Conservation (phyloP, 2,329 filamentous ascomycete genomes). For the Lecanosticta acicola region DNA sequence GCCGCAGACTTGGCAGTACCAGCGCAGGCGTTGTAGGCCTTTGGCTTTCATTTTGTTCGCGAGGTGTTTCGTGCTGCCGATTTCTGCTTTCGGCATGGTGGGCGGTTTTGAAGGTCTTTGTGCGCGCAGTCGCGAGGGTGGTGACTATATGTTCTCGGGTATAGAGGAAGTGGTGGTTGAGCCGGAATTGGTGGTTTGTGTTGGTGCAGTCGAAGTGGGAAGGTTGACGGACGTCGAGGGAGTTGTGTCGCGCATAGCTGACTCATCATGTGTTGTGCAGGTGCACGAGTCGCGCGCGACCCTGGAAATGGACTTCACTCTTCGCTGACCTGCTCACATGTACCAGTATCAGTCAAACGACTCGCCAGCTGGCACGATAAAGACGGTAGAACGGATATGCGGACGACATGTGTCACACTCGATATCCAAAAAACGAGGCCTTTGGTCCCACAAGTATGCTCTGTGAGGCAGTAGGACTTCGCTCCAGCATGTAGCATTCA, state of each 20-base stretch:
- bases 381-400: too few relatives aligned
- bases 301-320: too few relatives aligned
- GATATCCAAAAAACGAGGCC: too few relatives aligned
- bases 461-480: too few relatives aligned
- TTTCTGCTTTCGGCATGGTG: conserved; percentile 86
- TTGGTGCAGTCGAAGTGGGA: not conserved
- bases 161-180: not conserved
- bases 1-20: conserved; percentile 82
- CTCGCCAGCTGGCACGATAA: too few relatives aligned
- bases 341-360: too few relatives aligned
- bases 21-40: conserved; percentile 72
- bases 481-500: too few relatives aligned
- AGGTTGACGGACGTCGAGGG: not conserved
- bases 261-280: too few relatives aligned
- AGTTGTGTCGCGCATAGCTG: not conserved
- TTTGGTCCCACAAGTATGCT: too few relatives aligned
- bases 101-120: conserved; percentile 12
- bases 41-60: conserved; percentile 86
- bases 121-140: not conserved
- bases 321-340: too few relatives aligned
- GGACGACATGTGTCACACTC: too few relatives aligned
- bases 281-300: too few relatives aligned
- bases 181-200: not conserved
- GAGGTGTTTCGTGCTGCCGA: conserved; percentile 83
- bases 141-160: not conserved